Conservation (phyloP, 2,329 filamentous ascomycete genomes). For the Zopfia rhizophila region DNA sequence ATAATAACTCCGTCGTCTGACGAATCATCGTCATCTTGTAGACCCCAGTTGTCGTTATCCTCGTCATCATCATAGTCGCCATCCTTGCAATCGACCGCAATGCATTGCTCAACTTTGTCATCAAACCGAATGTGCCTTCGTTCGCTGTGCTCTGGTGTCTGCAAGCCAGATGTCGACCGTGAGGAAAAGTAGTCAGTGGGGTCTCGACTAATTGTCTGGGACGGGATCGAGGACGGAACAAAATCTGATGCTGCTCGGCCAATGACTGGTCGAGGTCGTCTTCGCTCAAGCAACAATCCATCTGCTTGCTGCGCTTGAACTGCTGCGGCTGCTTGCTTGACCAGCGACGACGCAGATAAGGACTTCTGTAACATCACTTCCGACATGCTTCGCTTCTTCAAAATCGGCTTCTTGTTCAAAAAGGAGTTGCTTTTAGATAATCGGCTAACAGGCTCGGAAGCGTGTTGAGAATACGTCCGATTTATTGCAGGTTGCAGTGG, state of each 20-base stretch:
- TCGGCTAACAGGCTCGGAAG: constrained; percentile 63
- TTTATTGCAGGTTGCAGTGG: constrained; percentile 80
- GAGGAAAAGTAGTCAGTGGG: constrained; percentile 74
- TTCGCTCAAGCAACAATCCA: constrained; percentile 54
- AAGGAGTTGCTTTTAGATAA: constrained; percentile 74
- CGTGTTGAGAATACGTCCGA: constrained; percentile 60
- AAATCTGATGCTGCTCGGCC: constrained; percentile 76
- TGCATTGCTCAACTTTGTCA: constrained; percentile 94
- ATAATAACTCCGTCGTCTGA: constrained; percentile 82
- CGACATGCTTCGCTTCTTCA: constrained; percentile 97
- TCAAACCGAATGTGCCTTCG: constrained; percentile 95
- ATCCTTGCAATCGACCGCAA: constrained; percentile 88
- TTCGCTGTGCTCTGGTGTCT: constrained; percentile 69
- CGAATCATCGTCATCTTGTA: constrained; percentile 61
- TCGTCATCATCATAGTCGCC: constrained; percentile 75
- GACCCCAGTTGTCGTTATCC: constrained; percentile 54
- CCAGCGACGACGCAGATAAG: constrained; percentile 84
- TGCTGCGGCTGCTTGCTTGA: constrained; percentile 88
- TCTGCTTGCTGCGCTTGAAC: constrained; percentile 82
- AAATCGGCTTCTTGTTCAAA: constrained; percentile 82
- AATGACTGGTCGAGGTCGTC: constrained; percentile 65
- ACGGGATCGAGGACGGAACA: constrained; percentile 71
- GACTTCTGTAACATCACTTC: constrained; percentile 94
- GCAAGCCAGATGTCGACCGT: constrained; percentile 75
- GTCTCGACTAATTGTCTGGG: constrained; percentile 68